Evolutionary conservation across 2,329 filamentous ascomycete species (phyloP), one percentile per base, ranked within the genome.

Genomic region (Colletotrichum falcatum): DNA sequence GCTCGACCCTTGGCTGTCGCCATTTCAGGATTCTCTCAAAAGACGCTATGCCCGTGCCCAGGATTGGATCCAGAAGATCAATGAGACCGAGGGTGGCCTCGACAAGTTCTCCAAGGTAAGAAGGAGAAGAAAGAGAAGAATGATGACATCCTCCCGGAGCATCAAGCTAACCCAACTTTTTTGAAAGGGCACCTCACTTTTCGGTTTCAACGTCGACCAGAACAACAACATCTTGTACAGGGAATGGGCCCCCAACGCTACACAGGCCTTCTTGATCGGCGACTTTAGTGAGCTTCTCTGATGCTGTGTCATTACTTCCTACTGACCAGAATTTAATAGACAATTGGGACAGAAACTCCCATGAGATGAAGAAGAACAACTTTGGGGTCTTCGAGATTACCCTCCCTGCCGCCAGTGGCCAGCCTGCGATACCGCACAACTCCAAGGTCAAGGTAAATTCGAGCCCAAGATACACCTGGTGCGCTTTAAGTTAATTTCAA

Each of bases 161-260:
- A 61, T 30, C 46, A 7, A 62, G 14, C 44, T 48, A 16, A 46
- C 61, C 53, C 20, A 18, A 8, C n/a, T 39, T 62, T 60, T 39
- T 62, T 60, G 64, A 23, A 74, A 97, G 94, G 95, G 96, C 54
- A 92, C 90, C 73, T 94, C 98, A 78, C 91, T 87, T 73, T 97
- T 93, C 78, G 96, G 96, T 66, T 89, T 99, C 81, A 94, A 93
- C 75, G 91, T 96, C 71, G 87, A 91, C 78, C 84, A 89, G 64
- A 90, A 97, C 77, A 94, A 94, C 80, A 94, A 95, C 80, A 94
- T 99, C 74, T 86, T 87, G 68, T 99, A 99, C 82, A 89, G 94
- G 75, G 96, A 99, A 87, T 99, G 96, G 96, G 96, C 96, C 1
- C 95, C 96, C 33, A 97, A 94, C 84, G 95, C 94, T 64, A 85